A percentile compares a stretch with the other conserved stretches of the same genome.
phyloP scores from a whole-genome alignment of 371 early-diverging fungal species.

The Nematocida homosporus region DNA sequence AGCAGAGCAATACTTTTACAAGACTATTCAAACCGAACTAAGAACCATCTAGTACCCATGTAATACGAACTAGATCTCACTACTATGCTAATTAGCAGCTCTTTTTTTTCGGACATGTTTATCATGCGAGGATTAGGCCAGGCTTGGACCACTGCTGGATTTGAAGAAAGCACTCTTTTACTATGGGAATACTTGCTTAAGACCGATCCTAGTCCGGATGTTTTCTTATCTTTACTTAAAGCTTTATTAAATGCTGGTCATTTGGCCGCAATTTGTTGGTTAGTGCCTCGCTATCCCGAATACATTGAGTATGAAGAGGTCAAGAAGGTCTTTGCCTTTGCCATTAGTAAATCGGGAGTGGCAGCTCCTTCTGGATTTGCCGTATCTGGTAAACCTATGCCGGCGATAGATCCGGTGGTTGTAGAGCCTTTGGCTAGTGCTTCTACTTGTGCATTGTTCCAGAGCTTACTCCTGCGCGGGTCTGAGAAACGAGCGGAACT shows the following conservation, averaged over 20 bases:
- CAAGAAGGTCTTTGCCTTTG: slow-evolving; percentile 42
- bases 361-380: slow-evolving; percentile 37
- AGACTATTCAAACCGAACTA: too few species aligned
- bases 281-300: slow-evolving; percentile 9
- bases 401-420: not conserved
- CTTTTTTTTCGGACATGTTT: too few species aligned
- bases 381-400: not conserved
- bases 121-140: too few species aligned
- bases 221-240: slow-evolving; percentile 12
- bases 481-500: slow-evolving; percentile 4
- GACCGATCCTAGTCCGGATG: not conserved
- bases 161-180: slow-evolving; percentile 50
- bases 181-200: slow-evolving; percentile 28
- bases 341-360: slow-evolving; percentile 25
- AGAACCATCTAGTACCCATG: too few species aligned
- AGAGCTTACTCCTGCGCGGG: slow-evolving; percentile 24
- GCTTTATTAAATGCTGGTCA: not conserved
- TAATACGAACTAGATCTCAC: too few species aligned
- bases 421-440: not conserved
- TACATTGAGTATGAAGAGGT: slow-evolving; percentile 31
- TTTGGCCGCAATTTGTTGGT: slow-evolving; percentile 42
- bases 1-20: too few species aligned
- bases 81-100: too few species aligned
- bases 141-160: too few species aligned
- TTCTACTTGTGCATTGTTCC: slow-evolving; percentile 29